These are phyloP conservation scores for Kitagawia praeruptora DNA, from an alignment of 129 eudicot genomes.

Conservation along the genomic window DNA sequence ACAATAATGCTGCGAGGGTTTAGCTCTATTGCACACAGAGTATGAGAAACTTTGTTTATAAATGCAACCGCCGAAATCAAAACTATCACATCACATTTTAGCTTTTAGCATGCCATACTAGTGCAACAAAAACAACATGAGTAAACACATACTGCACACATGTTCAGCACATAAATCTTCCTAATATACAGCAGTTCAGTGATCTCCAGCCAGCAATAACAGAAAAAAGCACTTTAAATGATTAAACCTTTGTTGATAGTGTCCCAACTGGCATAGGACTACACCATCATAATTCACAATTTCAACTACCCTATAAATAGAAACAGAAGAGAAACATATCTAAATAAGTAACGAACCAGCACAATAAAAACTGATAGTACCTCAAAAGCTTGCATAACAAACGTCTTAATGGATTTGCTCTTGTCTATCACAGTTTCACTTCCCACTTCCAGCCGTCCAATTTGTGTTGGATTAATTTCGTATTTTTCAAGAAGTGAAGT, in stretches of 20 bases:
- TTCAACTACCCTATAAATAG: neutral
- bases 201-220: neutral
- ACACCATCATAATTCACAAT: neutral
- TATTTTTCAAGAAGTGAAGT: constrained; percentile 91
- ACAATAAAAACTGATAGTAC: constrained; percentile 20
- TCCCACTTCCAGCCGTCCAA: constrained; percentile 97
- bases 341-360: neutral
- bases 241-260: neutral
- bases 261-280: neutral
- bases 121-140: neutral
- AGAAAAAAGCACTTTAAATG: neutral
- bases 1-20: neutral
- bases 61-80: neutral
- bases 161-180: neutral
- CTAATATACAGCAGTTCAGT: neutral
- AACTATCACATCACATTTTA: neutral
- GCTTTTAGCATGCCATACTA: neutral
- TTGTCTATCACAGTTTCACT: constrained; percentile 97
- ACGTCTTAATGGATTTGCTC: constrained; percentile 97
- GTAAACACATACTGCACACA: neutral
- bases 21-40: neutral
- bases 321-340: neutral
- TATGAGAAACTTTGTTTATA: too few relatives aligned
- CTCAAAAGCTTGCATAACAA: constrained; percentile 91
- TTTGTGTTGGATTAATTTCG: constrained; percentile 69